Evolutionary conservation across 106 monocot species (phyloP).

Genomic region (Dendrobium chrysotoxum): DNA sequence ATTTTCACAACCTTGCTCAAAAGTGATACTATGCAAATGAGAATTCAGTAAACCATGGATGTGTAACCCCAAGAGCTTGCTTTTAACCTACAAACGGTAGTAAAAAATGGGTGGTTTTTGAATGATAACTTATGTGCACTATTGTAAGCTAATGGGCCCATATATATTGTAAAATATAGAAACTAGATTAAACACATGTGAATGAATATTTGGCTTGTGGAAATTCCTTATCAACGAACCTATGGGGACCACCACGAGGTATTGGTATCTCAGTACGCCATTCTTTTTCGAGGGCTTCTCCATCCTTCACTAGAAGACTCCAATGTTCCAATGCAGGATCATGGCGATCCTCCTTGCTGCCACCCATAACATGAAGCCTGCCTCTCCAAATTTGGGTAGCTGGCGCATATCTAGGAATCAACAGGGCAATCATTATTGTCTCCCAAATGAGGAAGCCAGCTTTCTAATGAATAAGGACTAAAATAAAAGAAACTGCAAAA

Average conservation of each 20-base stretch:
- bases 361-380: conserved; percentile 97
- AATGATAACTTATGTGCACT: neutral
- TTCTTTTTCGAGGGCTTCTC: conserved; percentile 77
- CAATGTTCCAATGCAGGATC: conserved; percentile 85
- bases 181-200: neutral
- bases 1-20: too few relatives aligned
- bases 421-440: neutral
- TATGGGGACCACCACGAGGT: conserved; percentile 90
- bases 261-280: conserved; percentile 81
- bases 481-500: neutral
- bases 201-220: neutral
- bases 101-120: neutral
- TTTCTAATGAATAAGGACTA: neutral
- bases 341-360: conserved; percentile 85
- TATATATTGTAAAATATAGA: neutral
- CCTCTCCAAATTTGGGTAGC: conserved; percentile 96
- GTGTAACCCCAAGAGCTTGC: neutral
- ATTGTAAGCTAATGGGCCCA: neutral
- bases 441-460: neutral
- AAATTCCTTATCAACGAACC: conserved; percentile 25
- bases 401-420: conserved; percentile 70
- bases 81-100: neutral
- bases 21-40: too few relatives aligned
- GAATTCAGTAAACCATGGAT: too few relatives aligned
- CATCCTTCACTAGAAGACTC: conserved; percentile 93